Evolutionary conservation across 306 rosid species (phyloP), one percentile per base, ranked within the genome.

Genomic region (Quercus engelmannii): DNA sequence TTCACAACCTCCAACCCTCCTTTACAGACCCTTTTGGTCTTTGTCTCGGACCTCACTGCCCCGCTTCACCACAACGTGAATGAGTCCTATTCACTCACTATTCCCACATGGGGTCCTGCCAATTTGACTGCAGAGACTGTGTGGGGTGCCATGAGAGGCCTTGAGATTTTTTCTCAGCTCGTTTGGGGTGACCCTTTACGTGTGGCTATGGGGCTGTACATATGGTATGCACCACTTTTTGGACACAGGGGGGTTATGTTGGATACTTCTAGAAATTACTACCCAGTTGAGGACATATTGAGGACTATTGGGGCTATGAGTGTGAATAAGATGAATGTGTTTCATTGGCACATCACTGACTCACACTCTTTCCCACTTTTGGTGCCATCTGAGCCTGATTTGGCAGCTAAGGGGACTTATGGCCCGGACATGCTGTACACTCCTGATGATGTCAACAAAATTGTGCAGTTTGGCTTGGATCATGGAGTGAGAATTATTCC

Each of bases 271-370:
- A 91, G 97, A 82, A 92, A 94, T 35, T 94, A 63, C 57, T 94
- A 71, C n/a, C 80, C 85, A 0, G 88, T 94, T 23, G 85, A 79
- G 79, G 88, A 91, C 10, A 76, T 94, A 20, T 9, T 91, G 81
- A 88, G 99, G 81, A 91, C 91, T 0, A 82, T 92, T 5, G 73
- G 67, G 23, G 90, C 89, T 67, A 87, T 94, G 95, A 82, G 93
- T 63, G 87, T 85, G 87, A 94, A 94, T 71, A 94, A 92, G 85
- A 78, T 94, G 43, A 92, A 94, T 46, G 97, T 92, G 63, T 90
- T 94, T 33, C 97, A 94, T 52, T 94, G 94, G 99, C 99, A 94
- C 63, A 63, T 92, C 12, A 91, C 97, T 0, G 99, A 94, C 41
- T 91, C 97, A 1, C 97, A 92, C 0, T 94, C 99, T 18, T 94